Evolutionary conservation across 495 filamentous ascomycete species (phyloP), one percentile per base, ranked within the genome.

Genomic region (Penicillium macrosclerotiorum): DNA sequence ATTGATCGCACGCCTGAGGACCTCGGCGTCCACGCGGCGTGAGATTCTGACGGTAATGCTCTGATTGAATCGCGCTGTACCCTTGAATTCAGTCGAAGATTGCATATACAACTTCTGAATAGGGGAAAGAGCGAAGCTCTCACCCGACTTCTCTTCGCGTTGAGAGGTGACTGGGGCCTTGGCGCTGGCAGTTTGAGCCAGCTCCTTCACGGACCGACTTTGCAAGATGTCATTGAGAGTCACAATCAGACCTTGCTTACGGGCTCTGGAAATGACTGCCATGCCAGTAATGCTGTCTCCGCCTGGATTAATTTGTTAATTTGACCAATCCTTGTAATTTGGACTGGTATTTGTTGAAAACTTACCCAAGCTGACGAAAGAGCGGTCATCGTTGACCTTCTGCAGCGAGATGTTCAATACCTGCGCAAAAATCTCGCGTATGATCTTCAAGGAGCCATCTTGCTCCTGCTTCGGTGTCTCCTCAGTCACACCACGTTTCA

Each of bases 21-120:
- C 73, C n/a, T 75, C 65, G 0, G 72, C 48, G 6, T 74, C 63
- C 20, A 80, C 68, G 3, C 53, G 58, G 38, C 71, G 72, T 12
- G 73, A 72, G 8, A 88, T 52, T 4, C 77, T 72, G 9, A 90
- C 65, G 2, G 84, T 70, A 26, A 87, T 73, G 55, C 85, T 88
- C 51, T 85, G 84, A 54, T 89, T 88, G 60, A 86, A 90, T 23
- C 84, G 79, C 32, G 59, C 53, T 0, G 22, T 50, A 19, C 77
- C 78, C 44, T 75, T 71, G 20, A 69, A 74, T 2, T 74, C 64
- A n/a, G 57, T 49, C 0, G 64, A 58, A n/a, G 62, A 62, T 20
- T 82, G 65, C 45, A 74, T 69, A 43, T 69, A 75, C 7, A 77
- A 52, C 18, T 57, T 57, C 47, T 77, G 73, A 24, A 75, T 65